Evolutionary conservation across 164 flowering plant species (phyloP), one percentile per base, ranked within the genome.

Genomic region (Magnolia changhungtana): DNA sequence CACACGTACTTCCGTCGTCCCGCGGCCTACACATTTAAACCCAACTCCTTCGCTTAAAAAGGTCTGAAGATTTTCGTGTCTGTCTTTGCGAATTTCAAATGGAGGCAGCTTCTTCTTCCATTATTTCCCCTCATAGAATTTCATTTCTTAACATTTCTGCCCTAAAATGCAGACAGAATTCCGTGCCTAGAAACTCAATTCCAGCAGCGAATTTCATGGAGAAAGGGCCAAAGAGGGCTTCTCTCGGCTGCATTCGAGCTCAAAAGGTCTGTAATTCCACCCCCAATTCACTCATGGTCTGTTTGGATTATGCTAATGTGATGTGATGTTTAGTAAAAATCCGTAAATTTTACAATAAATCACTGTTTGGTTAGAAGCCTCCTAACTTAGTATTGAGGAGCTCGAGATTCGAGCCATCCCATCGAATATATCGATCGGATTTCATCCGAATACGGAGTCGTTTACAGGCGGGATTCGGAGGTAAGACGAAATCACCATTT

Each of bases 241-340:
- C 75, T 58, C 59, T 66, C 37, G 14, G 50, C 7, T 67, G 75
- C 45, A 24, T 79, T 66, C 63, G 75, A 75, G 74, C 81, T 79
- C 78, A 79, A 71, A 50, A 78, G 74, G 81, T 78, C 11, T 63
- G 31, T 75, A 19, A 65, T 29, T 29, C 49, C 9, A 8, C 59
- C 10, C 50, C 58, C 70, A 69, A 75, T 50, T 67, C 21, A 16
- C 45, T 1, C 11, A 16, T 16, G 13, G 13, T 0, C 16, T 11
- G 13, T 55, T 55, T 55, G 61, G 61, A 55, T 55, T 55, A 37
- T 37, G 45, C 7, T 37, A 37, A 37, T 37, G 45, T 37, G 6
- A 3, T 37, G 4, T 37, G 45, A 37, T 37, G 45, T 37, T 37
- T 37, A 37, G 45, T 37, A 37, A 37, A 37, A 37, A 37, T 37